Conservation (phyloP, 2,329 filamentous ascomycete genomes). For the Microsporum canis region DNA sequence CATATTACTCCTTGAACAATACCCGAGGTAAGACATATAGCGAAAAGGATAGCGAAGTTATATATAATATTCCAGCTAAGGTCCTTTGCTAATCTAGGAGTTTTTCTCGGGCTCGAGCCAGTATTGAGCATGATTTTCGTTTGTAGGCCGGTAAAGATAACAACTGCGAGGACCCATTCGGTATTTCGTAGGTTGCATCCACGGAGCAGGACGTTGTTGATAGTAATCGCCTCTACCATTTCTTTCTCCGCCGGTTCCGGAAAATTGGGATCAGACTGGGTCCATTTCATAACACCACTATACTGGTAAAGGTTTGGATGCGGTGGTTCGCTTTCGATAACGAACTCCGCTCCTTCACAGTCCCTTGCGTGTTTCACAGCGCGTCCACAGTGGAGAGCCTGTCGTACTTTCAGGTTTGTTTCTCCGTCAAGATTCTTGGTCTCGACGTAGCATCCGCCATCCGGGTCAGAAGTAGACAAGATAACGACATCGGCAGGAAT, state of each 20-base stretch:
- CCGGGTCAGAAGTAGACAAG: constrained; percentile 80
- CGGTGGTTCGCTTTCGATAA: constrained; percentile 78
- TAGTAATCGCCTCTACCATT: constrained; percentile 85
- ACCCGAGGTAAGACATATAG: constrained; percentile 78
- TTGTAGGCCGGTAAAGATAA: constrained; percentile 88
- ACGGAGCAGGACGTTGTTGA: constrained; percentile 89
- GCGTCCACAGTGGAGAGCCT: constrained; percentile 75
- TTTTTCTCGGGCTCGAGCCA: constrained; percentile 87
- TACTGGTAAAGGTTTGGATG: constrained; percentile 95
- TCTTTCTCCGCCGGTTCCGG: constrained; percentile 52
- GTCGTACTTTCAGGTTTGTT: constrained; percentile 91
- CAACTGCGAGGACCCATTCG: constrained; percentile 86
- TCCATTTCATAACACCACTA: constrained; percentile 80
- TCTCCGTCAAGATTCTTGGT: constrained; percentile 97
- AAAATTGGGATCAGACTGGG: constrained; percentile 56
- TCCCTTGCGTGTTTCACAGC: constrained; percentile 78
- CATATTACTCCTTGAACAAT: constrained; percentile 78
- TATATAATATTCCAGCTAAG: constrained; percentile 96
- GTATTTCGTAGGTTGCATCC: constrained; percentile 92
- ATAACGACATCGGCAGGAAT: constrained; percentile 90
- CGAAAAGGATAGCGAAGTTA: constrained; percentile 81
- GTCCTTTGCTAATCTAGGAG: constrained; percentile 78
- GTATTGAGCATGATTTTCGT: constrained; percentile 99
- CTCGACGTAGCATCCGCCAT: constrained; percentile 93
- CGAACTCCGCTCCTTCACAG: constrained; percentile 79